Evolutionary conservation across 768 basidiomycete species (phyloP), one percentile per base, ranked within the genome.

Genomic region (Galerina sulciceps): DNA sequence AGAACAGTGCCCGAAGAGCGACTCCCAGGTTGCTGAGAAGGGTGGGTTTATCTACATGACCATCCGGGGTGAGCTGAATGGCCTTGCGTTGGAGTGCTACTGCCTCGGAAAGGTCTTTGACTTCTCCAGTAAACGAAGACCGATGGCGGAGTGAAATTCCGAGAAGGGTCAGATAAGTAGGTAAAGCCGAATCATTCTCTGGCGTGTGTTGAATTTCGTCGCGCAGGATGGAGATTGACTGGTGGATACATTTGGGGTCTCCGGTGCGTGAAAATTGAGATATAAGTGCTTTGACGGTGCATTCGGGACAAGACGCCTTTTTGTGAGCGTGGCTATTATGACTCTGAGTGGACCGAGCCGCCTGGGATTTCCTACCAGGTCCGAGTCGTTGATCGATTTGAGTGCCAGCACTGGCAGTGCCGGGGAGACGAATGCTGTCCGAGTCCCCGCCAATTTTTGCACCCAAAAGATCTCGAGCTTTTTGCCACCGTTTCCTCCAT

Each of bases 201-300:
- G 43, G 51, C 3, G 57, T 58, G 3, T 36, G 42, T 3, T 53
- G 26, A 31, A 52, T 26, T 22, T 15, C 50, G 3, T n/a, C 46
- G 10, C 20, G 42, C 8, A 20, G 57, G 15, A 45, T n/a, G 8
- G 42, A 45, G 18, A 58, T 58, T n/a, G 49, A 37, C 9, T 52
- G 22, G 14, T 6, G 5, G n/a, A 58, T 52, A 51, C 44, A 49
- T 11, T 20, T 18, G 13, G 45, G 42, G 10, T 46, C 36, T 14
- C 26, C 4, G 42, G 34, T 35, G 26, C 34, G 42, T 31, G 42
- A 17, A 23, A 55, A 55, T 23, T 43, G 53, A 36, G n/a, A 18
- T 49, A 10, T n/a, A 18, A 49, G 48, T 15, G 37, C 8, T 17
- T 36, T 63, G 17, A 64, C 64, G 18, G 66, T 4, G 51, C 18